Conservation (phyloP, 1,284 basidiomycete genomes). For the Ganoderma lingzhi region DNA sequence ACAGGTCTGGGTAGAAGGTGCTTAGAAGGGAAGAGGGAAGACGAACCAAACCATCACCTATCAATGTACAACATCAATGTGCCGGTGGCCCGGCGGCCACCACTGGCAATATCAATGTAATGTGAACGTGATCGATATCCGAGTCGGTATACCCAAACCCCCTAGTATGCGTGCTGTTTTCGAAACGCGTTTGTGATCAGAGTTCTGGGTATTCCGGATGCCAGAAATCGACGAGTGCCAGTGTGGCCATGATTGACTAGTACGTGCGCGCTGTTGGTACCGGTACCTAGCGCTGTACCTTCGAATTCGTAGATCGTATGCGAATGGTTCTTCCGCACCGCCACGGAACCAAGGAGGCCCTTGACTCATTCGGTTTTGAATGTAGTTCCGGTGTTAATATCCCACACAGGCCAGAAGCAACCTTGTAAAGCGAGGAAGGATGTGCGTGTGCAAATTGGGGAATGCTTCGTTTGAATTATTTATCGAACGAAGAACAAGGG, state of each 20-base stretch:
- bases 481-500: neutral
- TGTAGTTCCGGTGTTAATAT: neutral
- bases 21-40: neutral
- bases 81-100: neutral
- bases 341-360: neutral
- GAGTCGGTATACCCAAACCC: too few species aligned
- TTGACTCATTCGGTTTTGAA: neutral
- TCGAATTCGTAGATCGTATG: neutral
- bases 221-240: neutral
- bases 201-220: neutral
- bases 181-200: neutral
- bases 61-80: neutral
- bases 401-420: neutral
- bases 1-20: neutral
- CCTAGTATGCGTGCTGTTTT: neutral
- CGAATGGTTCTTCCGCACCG: neutral
- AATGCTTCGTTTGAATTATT: neutral
- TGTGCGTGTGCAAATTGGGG: too few species aligned
- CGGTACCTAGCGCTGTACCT: too few species aligned
- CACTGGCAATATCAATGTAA: neutral
- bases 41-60: neutral
- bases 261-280: conserved; percentile 1
- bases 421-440: neutral
- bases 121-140: neutral
- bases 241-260: neutral